Evolutionary conservation across 495 filamentous ascomycete species (phyloP), one percentile per base, ranked within the genome.

Genomic region (Pyrenopolyporus hunteri): DNA sequence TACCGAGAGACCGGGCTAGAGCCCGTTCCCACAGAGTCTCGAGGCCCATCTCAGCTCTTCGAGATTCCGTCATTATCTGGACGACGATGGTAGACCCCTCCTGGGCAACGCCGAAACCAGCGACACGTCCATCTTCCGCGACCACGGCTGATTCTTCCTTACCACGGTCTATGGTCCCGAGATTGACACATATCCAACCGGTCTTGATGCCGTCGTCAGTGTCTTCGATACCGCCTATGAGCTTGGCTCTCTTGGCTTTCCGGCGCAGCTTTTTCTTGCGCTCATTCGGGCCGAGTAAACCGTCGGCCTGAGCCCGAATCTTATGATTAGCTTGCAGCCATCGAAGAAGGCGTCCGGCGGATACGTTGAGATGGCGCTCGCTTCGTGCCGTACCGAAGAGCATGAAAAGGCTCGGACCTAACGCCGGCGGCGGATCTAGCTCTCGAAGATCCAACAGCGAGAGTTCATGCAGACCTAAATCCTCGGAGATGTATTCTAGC

Each of bases 171-270:
- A 96, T 82, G 11, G 81, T 80, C 1, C 92, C 91, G 1, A 92
- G 79, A 73, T 96, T 93, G 35, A 98, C 89, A 74, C 95, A 98
- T 6, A 98, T 89, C 94, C 94, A 98, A 1, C 92, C 92, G 11
- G 92, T 95, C 22, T 84, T 84, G 31, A 96, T 89, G 1, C 91
- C 93, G 65, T 96, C 92, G 64, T 95, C 85, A 0, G 70, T 65
- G 35, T 82, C 78, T 29, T 76, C 85, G 35, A 56, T 43, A 23
- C 69, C 65, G 11, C 86, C 88, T 25, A 94, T 70, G 47, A 97
- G 73, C 72, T 87, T 89, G 10, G 90, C 88, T 52, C 89, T 83
- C 67, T 87, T 88, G n/a, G 85, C 85, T 68, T 89, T 89, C 23
- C 94, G 80, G 33, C 88, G 82, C 44, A 97, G 74, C 65, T 91